Base-by-base conservation (phyloP, 768 basidiomycete genomes). In the Amanita rimosa region DNA sequence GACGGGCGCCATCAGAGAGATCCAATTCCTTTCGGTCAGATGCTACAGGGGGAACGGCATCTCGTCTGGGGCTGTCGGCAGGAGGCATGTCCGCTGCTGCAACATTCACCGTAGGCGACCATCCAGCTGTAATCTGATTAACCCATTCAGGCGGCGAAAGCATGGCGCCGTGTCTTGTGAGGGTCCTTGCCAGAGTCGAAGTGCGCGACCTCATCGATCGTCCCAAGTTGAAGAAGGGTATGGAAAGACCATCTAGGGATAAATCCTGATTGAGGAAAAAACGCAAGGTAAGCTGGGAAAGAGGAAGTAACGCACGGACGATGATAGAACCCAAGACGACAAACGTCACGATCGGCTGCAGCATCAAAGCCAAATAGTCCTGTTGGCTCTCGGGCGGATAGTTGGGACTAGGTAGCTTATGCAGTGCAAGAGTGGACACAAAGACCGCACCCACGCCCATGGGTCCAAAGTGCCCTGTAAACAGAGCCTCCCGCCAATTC, bases 371-470 rank as follows among this genome's bases (percentile, higher is more conserved):
- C n/a, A 97, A 72, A 13, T 83, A 55, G 53, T 96, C 89, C 41
- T 79, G 70, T 55, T 87, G 82, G 37, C 73, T 74, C 46, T 69
- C 64, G 0, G 88, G 85, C 0, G 88, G 85, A 47, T 66, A 60
- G 2, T 67, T 61, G 1, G 84, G 79, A 8, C 56, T 58, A 4
- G 83, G 78, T 0, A 93, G 68, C 44, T 73, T 75, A 19, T 73
- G 72, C 7, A 80, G 60, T 3, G 90, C 87, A 22, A 91, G 63
- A 0, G 79, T 82, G 8, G 85, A 81, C 48, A 98, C 83, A 62
- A 97, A 99, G 39, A 97, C 71, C 5, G 95, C 85, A 0, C 85
- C 81, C 19, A 96, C 92, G 45, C 94, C 94, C 87, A 96, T 93
- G 72, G 91, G 64, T 5, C 84, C 93, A 60, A 95, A 97, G 69